Evolutionary conservation across 2,329 filamentous ascomycete species (phyloP), one percentile per base, ranked within the genome.

Genomic region (Daldinia eschscholtzii): DNA sequence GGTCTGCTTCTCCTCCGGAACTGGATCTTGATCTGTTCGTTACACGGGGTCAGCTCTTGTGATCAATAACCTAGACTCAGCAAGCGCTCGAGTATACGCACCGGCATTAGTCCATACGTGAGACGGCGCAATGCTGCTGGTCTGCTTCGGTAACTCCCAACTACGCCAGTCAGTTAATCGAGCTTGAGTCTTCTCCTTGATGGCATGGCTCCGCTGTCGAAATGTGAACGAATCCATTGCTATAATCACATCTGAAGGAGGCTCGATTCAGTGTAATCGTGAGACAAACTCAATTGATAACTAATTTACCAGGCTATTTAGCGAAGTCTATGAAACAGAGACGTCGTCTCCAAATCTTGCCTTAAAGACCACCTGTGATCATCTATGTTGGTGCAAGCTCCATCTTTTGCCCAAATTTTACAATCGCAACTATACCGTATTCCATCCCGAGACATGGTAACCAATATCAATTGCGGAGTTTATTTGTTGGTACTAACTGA

Each of bases 1-100:
- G 20, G 82, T 84, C 57, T 80, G 76, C 61, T 80, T 77, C 65
- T 82, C 80, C 2, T 77, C 76, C 26, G 83, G 73, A 0, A 80
- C 75, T 2, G 77, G 76, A 68, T 79, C 77, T 46, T 75, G 70
- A 64, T 76, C 73, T 73, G 39, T 67, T 26, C 2, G 33, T 35
- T 6, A 10, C 44, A 33, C 9, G 6, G 30, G 2, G 12, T 42
- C 37, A 64, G 46, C 13, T 12, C 10, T 12, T 37, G 3, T 37
- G 10, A 4, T 37, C 35, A 10, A 37, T 13, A 46, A 23, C 20
- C 20, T 1, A 23, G 20, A 23, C 20, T 23, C 20, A 23, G 2
- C 20, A 23, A 23, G 1, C 20, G 20, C 20, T 23, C 20, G 7
- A 12, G 37, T 20, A n/a, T 18, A 55, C 71, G 10, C 64, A 75